These are phyloP conservation scores for Aquilaria yunnanensis DNA, from an alignment of 345 rosid species.

Conservation along the genomic window DNA sequence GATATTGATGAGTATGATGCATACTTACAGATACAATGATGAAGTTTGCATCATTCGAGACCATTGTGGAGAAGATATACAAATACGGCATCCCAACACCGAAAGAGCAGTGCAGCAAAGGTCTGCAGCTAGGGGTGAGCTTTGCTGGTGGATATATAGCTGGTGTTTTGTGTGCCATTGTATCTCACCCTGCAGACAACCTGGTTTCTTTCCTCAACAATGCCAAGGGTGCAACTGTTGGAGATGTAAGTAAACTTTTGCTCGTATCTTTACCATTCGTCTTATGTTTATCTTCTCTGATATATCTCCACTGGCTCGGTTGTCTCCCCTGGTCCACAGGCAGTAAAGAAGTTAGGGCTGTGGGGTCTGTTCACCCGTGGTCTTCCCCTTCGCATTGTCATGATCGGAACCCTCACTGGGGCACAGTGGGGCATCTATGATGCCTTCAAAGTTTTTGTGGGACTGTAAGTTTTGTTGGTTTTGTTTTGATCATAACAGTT, in stretches of 20 bases:
- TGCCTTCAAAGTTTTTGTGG: constrained; percentile 83
- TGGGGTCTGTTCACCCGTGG: constrained; percentile 87
- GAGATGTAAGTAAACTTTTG: constrained; percentile 53
- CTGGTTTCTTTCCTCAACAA: constrained; percentile 98
- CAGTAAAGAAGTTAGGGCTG: constrained; percentile 63
- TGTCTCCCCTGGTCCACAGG: constrained; percentile 32
- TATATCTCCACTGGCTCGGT: no score
- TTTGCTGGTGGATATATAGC: constrained; percentile 92
- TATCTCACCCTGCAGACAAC: constrained; percentile 96
- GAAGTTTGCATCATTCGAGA: constrained; percentile 96
- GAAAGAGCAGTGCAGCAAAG: constrained; percentile 71
- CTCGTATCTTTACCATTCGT: neutral
- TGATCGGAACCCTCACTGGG: constrained; percentile 96
- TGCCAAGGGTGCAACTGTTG: constrained; percentile 81
- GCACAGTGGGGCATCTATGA: constrained; percentile 95
- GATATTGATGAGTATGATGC: neutral
- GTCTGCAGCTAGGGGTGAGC: constrained; percentile 85
- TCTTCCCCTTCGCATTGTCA: constrained; percentile 88
- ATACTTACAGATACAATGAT: constrained; percentile 80
- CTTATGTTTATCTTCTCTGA: neutral
- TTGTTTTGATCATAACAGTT: neutral
- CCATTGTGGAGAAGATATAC: constrained; percentile 77
- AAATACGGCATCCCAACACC: constrained; percentile 73
- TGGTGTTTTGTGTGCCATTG: constrained; percentile 80
- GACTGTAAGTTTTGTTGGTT: constrained; percentile 61